Evolutionary conservation across 345 rosid genomes (phyloP), one percentile per base, ranked within the genome.

Genomic region (Eucalyptus erythrocorys): DNA sequence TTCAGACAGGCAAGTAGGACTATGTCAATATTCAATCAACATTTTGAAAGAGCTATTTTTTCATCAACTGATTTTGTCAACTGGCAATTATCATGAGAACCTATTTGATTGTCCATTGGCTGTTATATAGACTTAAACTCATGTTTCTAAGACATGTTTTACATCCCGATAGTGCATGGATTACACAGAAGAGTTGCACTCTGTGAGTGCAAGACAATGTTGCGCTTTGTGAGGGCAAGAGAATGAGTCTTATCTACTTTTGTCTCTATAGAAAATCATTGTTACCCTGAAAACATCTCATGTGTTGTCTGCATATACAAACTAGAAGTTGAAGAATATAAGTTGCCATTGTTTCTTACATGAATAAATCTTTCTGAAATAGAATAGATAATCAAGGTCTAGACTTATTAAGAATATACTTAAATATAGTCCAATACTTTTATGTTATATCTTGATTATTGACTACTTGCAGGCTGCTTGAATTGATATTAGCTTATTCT

Each of bases 1-100:
- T 88, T 48, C 92, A 93, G 14, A 92, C 96, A 90, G 99, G 99
- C 90, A 94, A 94, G 94, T 64, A 88, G 59, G 57, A 87, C 17
- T 87, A 82, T 49, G 24, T 85, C 87, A 47, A 76, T 48, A 50
- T 49, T 80, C 34, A 84, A 27, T 86, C 82, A 48, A 34, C 48
- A 40, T 76, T 76, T 76, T 40, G 27, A 40, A 13, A 4, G 47
- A 40, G 84, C 30, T 76, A 40, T 21, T 11, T 76, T 76, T 76
- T 76, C 5, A 76, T 76, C 43, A 40, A 40, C 84, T 76, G 84
- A 40, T 40, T 3, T 40, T 40, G 30, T 76, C 30, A 76, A 76
- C 45, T 76, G 47, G 30, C 9, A 4, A 76, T 76, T 76, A 76
- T 76, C 17, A 30, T 32, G 59, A 48, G 87, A 85, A 85, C 87